Evolutionary conservation across 352 stramenopile genomes (phyloP), one percentile per base, ranked within the genome.

Genomic region (Pelagophyceae sp.): DNA sequence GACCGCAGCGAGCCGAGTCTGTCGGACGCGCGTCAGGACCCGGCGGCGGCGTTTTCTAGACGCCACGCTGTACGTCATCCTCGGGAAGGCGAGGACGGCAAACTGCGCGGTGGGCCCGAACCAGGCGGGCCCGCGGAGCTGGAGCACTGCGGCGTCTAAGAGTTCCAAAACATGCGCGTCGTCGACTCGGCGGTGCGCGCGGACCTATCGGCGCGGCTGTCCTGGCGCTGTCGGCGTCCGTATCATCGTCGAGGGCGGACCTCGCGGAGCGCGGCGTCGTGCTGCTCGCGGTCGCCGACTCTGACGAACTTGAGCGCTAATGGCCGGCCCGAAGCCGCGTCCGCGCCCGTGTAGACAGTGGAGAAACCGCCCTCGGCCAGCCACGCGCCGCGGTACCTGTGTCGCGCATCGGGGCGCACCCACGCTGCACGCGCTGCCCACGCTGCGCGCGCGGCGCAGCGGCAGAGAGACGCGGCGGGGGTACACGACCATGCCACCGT

Each of bases 321-420:
- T 1, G 38, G 35, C 25, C 54, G 23, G 19, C 86, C 83, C 25
- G 32, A 37, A 27, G 17, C 29, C 19, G 25, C 32, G 19, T 51
- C 79, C 29, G 82, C 80, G 63, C 90, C 88, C 29, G 83, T 72
- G 72, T 88, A 87, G 60, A 93, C 89, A 20, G 83, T 80, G 35
- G 88, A 86, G 78, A 90, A 94, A 38, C 89, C 89, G 35, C 89
- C 89, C 0, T 90, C 88, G 2, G 80, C 89, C 0, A 94, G 76
- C 70, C 80, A 76, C 15, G 31, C 32, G 64, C 64, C 64, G 6
- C 19, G 3, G 64, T 51, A 54, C n/a, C n/a, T n/a, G n/a, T n/a
- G n/a, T n/a, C n/a, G n/a, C n/a, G n/a, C n/a, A n/a, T n/a, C n/a
- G n/a, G n/a, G n/a, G n/a, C n/a, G n/a, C n/a, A n/a, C n/a, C n/a